Evolutionary conservation across 2,329 filamentous ascomycete species (phyloP).

Genomic region (Mycosphaerella arachidis): DNA sequence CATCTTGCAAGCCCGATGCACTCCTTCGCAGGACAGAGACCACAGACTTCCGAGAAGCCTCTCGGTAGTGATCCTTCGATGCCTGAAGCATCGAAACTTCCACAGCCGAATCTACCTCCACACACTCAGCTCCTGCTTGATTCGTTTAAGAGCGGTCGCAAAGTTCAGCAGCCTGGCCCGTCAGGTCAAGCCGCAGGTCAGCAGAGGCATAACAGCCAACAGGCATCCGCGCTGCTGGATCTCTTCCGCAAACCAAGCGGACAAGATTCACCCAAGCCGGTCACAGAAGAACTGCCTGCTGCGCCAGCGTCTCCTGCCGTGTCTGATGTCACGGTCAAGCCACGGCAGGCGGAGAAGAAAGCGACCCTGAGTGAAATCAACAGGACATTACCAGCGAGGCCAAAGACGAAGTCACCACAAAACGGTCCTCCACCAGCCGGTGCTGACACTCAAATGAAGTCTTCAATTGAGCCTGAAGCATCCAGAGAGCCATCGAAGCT

Average conservation of each 20-base stretch:
- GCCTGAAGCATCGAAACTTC: slow-evolving; percentile 55
- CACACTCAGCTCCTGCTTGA: slow-evolving; percentile 56
- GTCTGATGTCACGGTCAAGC: slow-evolving; percentile 19
- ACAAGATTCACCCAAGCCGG: slow-evolving; percentile 6
- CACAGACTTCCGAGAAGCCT: slow-evolving; percentile 31
- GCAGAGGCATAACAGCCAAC: slow-evolving; percentile 32
- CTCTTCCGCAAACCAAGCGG: slow-evolving; percentile 37
- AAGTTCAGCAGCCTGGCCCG: slow-evolving; percentile 13
- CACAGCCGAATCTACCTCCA: slow-evolving; percentile 54
- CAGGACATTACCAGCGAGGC: slow-evolving; percentile 25
- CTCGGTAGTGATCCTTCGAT: slow-evolving; percentile 38
- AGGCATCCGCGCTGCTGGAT: slow-evolving; percentile 44
- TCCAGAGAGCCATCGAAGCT: slow-evolving; percentile 2
- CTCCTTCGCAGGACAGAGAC: neutral
- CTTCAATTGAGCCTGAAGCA: neutral
- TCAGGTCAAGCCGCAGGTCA: slow-evolving; percentile 1
- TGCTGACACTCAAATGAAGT: neutral
- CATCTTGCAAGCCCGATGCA: slow-evolving; percentile 2
- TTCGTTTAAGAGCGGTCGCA: slow-evolving; percentile 47
- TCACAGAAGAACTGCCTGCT: slow-evolving; percentile 1
- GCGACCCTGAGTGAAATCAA: slow-evolving; percentile 33
- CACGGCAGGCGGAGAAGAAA: slow-evolving; percentile 11
- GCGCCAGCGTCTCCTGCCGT: slow-evolving; percentile 18
- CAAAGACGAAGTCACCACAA: neutral
- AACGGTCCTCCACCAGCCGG: neutral